Base-by-base conservation (phyloP, 805 yeast genomes). In the Candida broadrunensis region DNA sequence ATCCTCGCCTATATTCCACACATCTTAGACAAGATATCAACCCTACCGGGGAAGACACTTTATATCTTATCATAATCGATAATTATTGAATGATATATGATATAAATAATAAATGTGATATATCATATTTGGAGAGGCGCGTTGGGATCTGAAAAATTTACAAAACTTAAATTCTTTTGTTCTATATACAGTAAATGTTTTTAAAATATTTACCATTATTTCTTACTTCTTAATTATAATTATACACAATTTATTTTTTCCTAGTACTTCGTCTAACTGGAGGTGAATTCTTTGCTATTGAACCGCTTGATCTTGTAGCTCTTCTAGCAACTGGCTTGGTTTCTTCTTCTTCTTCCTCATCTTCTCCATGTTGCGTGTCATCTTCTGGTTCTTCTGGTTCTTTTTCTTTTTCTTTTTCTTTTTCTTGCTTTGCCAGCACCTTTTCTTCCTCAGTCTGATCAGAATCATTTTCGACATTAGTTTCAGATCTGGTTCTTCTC, bases 201-300 rank as follows among this genome's bases (percentile, higher is more conserved):
- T 9, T 21, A 21, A 7, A 7, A 21, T 21, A n/a, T n/a, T n/a
- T n/a, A n/a, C n/a, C n/a, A n/a, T n/a, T n/a, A n/a, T n/a, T n/a
- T n/a, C n/a, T n/a, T n/a, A n/a, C n/a, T n/a, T n/a, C n/a, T n/a
- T n/a, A n/a, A n/a, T n/a, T n/a, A n/a, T n/a, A n/a, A n/a, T n/a
- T n/a, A n/a, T 21, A 21, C 24, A 21, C 24, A 7, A 21, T 21
- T 21, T 41, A 51, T 40, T 43, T 53, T 20, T 48, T 51, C 24
- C 55, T 33, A 3, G 51, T 31, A 39, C 54, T 49, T 43, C 56
- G 32, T 41, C 58, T 46, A 2, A 44, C 33, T 18, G 54, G 54
- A 15, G 5, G 18, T 29, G 5, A 9, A 5, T 29, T 7, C 30
- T 27, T 30, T 5, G 18, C 17, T 21, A 9, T 6, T 9, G 35